These are phyloP conservation scores for Globisporangium abappressorium DNA, from an alignment of 352 stramenopile species.

Conservation along the genomic window DNA sequence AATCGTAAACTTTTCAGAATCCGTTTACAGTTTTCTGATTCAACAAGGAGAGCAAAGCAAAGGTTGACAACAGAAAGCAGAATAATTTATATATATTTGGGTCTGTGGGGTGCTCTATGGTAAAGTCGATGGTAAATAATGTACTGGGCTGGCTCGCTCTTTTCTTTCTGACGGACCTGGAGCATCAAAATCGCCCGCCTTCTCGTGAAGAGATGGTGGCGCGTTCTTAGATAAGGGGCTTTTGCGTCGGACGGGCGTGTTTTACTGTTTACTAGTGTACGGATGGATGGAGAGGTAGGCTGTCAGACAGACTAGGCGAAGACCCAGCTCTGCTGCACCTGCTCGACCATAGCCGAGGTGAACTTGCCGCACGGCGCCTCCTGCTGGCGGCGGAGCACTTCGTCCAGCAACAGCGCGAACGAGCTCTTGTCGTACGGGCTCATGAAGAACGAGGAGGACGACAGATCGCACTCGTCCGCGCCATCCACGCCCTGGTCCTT, in stretches of 20 bases:
- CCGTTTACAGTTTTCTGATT: background rate
- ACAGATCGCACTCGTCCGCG: constrained; percentile 14
- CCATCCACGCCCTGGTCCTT: constrained; percentile 32
- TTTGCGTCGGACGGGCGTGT: background rate
- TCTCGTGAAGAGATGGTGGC: background rate
- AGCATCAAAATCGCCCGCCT: constrained; percentile 3
- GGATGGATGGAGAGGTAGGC: background rate
- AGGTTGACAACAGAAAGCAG: background rate
- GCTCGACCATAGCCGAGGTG: constrained; percentile 46
- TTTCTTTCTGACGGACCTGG: background rate
- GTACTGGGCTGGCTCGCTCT: background rate
- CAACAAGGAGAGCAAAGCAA: background rate
- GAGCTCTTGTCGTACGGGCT: constrained; percentile 63
- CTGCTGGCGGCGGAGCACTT: constrained; percentile 26
- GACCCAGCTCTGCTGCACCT: constrained; percentile 58
- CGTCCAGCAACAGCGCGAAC: constrained; percentile 44
- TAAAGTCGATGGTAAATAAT: constrained; percentile 1
- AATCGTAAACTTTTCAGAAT: background rate
- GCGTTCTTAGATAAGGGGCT: background rate
- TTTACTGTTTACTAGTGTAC: constrained; percentile 3
- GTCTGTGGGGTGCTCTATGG: background rate
- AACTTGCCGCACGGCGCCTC: constrained; percentile 36
- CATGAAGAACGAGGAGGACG: constrained; percentile 36
- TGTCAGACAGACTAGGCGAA: constrained; percentile 21
- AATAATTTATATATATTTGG: constrained; percentile 5